These are phyloP conservation scores for Didymella sp. DNA, from an alignment of 2,329 filamentous ascomycete genomes.

Conservation along the genomic window DNA sequence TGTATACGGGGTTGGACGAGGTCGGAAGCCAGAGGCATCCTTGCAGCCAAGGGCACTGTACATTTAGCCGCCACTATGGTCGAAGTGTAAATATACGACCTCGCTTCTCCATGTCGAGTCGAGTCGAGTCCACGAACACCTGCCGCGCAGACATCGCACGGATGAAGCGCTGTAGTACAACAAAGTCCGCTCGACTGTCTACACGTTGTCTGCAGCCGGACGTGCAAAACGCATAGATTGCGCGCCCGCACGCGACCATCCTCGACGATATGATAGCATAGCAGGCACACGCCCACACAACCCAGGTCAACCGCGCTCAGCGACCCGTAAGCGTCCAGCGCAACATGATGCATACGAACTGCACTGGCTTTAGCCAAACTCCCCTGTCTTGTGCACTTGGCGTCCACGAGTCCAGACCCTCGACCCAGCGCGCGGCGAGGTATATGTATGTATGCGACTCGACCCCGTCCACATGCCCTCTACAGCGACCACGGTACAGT, in stretches of 20 bases:
- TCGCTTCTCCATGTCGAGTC: slow-evolving; percentile 12
- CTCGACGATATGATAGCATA: not conserved
- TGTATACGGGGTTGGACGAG: slow-evolving; percentile 9
- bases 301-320: not conserved
- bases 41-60: no score
- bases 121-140: not conserved
- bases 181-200: no score
- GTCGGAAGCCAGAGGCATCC: no score
- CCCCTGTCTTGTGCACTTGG: no score
- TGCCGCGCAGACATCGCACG: slow-evolving; percentile 1
- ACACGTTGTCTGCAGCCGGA: no score
- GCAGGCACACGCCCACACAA: not conserved
- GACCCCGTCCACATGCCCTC: not conserved
- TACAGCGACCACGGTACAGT: no score
- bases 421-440: not conserved
- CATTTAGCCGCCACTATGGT: no score
- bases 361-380: not conserved
- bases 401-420: not conserved
- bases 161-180: not conserved
- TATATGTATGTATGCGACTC: not conserved
- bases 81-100: slow-evolving; percentile 8
- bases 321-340: no score
- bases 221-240: not conserved
- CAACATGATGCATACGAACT: no score
- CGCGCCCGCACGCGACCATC: no score